These are phyloP conservation scores for Panicum miliaceum DNA, from an alignment of 176 grass and related monocot species.

Conservation along the genomic window DNA sequence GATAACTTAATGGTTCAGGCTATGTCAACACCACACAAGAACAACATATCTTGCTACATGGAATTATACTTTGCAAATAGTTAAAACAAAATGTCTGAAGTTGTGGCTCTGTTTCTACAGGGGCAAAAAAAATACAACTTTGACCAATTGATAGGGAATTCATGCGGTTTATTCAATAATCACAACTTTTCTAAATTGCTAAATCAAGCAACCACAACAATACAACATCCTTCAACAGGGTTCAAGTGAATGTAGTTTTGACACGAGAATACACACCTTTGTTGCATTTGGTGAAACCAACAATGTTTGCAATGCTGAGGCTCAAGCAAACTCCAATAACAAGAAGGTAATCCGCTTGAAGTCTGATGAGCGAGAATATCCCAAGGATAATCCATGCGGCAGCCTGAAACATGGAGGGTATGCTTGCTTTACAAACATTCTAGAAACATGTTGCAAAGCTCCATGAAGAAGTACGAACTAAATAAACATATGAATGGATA, in stretches of 20 bases:
- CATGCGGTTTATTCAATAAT: not conserved
- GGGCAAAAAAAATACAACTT: not conserved
- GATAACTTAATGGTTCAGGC: constrained; percentile 10
- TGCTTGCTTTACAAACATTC: not conserved
- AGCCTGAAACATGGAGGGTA: constrained; percentile 57
- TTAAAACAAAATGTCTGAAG: not conserved
- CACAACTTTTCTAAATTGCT: not conserved
- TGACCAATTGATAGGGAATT: not conserved
- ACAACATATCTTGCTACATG: not conserved
- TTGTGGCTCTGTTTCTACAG: not conserved
- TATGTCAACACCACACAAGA: not conserved
- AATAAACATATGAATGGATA: not conserved
- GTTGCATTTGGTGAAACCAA: constrained; percentile 86
- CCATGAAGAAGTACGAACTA: not conserved
- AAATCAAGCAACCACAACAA: not conserved
- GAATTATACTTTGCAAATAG: not conserved
- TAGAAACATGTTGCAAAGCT: not conserved
- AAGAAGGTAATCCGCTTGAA: constrained; percentile 86
- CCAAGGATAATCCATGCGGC: constrained; percentile 76
- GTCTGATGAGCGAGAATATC: constrained; percentile 78
- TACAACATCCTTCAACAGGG: not conserved
- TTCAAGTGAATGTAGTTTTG: not conserved
- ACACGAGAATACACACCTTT: constrained; percentile 55
- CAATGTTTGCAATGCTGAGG: constrained; percentile 74
- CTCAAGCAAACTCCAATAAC: constrained; percentile 82